Evolutionary conservation across 2,329 filamentous ascomycete genomes (phyloP), one percentile per base, ranked within the genome.

Genomic region (Chrysosporium keratinophilum): DNA sequence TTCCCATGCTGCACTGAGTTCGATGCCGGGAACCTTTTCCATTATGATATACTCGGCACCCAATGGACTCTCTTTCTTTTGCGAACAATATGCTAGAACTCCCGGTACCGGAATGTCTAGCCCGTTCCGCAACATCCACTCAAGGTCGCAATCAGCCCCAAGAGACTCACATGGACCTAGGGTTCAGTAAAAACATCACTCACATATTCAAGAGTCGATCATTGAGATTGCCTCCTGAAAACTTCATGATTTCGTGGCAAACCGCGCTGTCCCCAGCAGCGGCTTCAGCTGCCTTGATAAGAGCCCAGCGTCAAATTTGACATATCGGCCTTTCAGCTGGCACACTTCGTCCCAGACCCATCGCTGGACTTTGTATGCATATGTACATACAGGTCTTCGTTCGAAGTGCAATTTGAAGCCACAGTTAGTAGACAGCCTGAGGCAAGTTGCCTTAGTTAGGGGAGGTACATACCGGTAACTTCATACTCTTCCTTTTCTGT

Each of bases 301-400:
- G 63, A 48, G 60, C 62, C 57, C n/a, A 3, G 70, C 61, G 60
- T 69, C 64, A 55, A 70, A 70, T 7, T 43, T 31, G 20, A 54
- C 49, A 47, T 62, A 66, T 40, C 67, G 62, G 20, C 62, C 58
- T 54, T 57, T 57, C n/a, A 65, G 59, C 50, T 64, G 61, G 12
- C 40, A 41, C 14, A 63, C 54, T 55, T 71, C 67, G 49, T 69
- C 54, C 63, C 63, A 63, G 45, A 66, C 49, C 63, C 64, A 67
- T 40, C 65, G 54, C n/a, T 63, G 62, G 50, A 56, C 57, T 12
- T 61, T 62, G 48, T 64, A 67, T 58, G 48, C 50, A 50, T 61
- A 63, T 64, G 66, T 58, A 45, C 50, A 50, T 61, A 63, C 41
- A 63, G 19, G 10, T 45, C 15, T 2, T 45, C 19, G 12, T 45